These are phyloP conservation scores for Diaporthe amygdali DNA, from an alignment of 2,329 filamentous ascomycete species.

Conservation along the genomic window DNA sequence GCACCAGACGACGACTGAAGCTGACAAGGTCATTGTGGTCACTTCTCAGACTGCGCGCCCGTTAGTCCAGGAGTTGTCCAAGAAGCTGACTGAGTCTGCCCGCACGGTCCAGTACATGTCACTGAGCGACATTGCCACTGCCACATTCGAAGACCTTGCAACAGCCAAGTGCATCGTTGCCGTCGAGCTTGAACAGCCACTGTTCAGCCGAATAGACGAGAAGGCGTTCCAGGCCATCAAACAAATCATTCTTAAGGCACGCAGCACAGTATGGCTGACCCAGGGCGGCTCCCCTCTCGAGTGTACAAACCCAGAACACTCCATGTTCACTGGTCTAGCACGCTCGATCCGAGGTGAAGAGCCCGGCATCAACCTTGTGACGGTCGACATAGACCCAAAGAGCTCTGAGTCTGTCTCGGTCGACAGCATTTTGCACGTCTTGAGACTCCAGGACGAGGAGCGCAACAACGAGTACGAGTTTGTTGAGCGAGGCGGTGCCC, in stretches of 20 bases:
- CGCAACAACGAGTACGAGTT: slow-evolving; percentile 35
- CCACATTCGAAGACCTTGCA: not conserved
- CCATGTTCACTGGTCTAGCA: slow-evolving; percentile 30
- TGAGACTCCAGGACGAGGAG: slow-evolving; percentile 28
- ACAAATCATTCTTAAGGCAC: not conserved
- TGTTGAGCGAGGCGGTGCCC: slow-evolving; percentile 31
- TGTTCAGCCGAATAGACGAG: slow-evolving; percentile 30
- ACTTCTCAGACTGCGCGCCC: not conserved
- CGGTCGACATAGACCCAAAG: slow-evolving; percentile 28
- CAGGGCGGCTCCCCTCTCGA: slow-evolving; percentile 27
- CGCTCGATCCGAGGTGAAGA: slow-evolving; percentile 29
- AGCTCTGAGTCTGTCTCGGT: not conserved
- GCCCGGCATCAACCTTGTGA: slow-evolving; percentile 28
- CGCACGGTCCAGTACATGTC: not conserved
- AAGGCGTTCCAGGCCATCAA: slow-evolving; percentile 30
- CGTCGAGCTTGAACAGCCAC: slow-evolving; percentile 34
- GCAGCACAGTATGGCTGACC: slow-evolving; percentile 33
- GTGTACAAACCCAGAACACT: slow-evolving; percentile 26
- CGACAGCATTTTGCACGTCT: not conserved
- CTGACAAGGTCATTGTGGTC: not conserved
- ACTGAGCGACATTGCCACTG: not conserved
- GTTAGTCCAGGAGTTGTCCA: not conserved
- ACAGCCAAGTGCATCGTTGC: slow-evolving; percentile 33
- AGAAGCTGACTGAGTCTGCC: not conserved
- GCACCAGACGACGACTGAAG: not conserved